Base-by-base conservation (phyloP, 768 basidiomycete genomes). In the Agaricus bisporus region DNA sequence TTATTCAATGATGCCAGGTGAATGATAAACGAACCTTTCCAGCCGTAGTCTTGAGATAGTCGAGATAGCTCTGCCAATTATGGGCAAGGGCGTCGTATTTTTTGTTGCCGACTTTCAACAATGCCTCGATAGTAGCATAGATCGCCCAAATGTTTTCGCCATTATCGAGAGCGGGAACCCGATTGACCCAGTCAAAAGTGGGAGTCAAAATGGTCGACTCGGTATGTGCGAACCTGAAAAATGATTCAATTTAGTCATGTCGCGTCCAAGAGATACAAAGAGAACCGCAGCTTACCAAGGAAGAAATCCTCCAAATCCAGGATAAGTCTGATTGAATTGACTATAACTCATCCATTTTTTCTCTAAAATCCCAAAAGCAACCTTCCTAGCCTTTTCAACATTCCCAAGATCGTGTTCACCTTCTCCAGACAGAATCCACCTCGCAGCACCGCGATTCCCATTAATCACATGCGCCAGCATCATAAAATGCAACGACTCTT, bases 281-380 rank as follows among this genome's bases (percentile, higher is more conserved):
- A 18, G 3, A 39, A n/a, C 41, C 25, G 35, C 36, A 12, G 7
- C 52, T 47, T 42, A 61, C 63, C 63, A 64, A 17, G 63, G 63
- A 18, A 64, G 29, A 37, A 64, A 64, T n/a, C 63, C 63, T 22
- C 63, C 61, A 49, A 64, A 64, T 6, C 63, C 63, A 32, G 63
- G 61, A 51, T 58, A 64, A 7, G 63, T 64, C 26, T 48, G 29
- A 29, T 64, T 64, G 37, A 64, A 64, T 18, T 47, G 45, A 7
- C 41, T 48, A 44, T 61, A 62, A 9, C 55, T 61, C 17, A 28
- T 48, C 58, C 61, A 59, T 38, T 64, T 64, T 35, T 49, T 54
- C 28, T 54, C 18, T 22, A 64, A 48, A 36, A 64, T 59, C 17
- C 51, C 45, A 8, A 59, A 28, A 12, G 63, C 63, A 36, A 64